Conservation (phyloP, 768 basidiomycete species). For the Phaffia australis region DNA sequence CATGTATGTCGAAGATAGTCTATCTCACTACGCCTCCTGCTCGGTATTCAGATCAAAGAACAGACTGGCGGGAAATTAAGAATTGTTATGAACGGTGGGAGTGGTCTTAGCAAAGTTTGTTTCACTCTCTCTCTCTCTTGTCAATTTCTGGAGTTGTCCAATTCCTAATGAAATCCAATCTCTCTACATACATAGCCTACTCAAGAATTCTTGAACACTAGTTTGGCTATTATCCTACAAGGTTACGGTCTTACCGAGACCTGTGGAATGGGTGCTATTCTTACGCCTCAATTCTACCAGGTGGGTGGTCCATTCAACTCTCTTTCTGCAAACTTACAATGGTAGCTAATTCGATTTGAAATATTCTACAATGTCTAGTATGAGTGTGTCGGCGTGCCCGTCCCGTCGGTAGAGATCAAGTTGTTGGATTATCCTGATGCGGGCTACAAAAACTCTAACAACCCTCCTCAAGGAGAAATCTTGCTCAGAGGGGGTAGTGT, state of each 20-base stretch:
- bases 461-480: slow-evolving; percentile 36
- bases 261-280: slow-evolving; percentile 35
- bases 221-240: slow-evolving; percentile 33
- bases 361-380: slow-evolving; percentile 1
- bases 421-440: slow-evolving; percentile 34
- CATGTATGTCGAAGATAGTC: background rate
- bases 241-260: slow-evolving; percentile 37
- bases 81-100: slow-evolving; percentile 35
- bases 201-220: slow-evolving; percentile 35
- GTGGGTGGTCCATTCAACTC: background rate
- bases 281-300: slow-evolving; percentile 7
- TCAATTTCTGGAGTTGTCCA: background rate
- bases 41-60: slow-evolving; percentile 29
- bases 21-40: background rate
- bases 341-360: background rate
- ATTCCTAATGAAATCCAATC: background rate
- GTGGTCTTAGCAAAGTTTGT: slow-evolving; percentile 7
- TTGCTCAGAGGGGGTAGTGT: slow-evolving; percentile 35
- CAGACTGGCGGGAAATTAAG: slow-evolving; percentile 35
- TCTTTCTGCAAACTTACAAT: slow-evolving; percentile 28
- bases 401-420: slow-evolving; percentile 36
- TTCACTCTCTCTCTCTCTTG: background rate
- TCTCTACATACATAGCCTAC: slow-evolving; percentile 29
- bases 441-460: slow-evolving; percentile 33
- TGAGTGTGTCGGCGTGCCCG: slow-evolving; percentile 32